These are phyloP conservation scores for Stephanocyclus meneghinianus DNA, from an alignment of 352 stramenopile species.

Conservation along the genomic window DNA sequence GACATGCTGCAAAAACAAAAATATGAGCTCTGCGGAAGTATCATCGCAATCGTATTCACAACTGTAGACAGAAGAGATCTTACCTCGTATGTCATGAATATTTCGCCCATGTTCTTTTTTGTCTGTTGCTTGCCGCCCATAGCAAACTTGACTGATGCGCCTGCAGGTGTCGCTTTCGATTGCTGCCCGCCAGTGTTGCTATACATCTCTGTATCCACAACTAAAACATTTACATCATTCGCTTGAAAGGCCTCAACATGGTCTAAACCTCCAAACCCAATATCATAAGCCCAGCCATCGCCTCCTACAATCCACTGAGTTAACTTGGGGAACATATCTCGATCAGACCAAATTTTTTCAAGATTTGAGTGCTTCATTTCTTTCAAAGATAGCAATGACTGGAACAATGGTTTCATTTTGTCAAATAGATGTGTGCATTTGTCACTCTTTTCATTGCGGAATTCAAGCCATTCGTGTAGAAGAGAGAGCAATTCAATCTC, in stretches of 20 bases:
- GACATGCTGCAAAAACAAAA: constrained; percentile 68
- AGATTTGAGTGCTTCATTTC: constrained; percentile 42
- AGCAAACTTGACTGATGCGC: constrained; percentile 72
- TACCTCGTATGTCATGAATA: constrained; percentile 90
- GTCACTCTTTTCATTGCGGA: constrained; percentile 73
- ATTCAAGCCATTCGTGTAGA: constrained; percentile 78
- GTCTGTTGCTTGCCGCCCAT: constrained; percentile 80
- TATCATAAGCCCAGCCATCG: constrained; percentile 84
- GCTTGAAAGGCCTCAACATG: constrained; percentile 74
- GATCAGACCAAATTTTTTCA: constrained; percentile 66
- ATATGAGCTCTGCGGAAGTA: not conserved
- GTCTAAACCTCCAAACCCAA: constrained; percentile 78
- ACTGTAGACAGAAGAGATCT: not conserved
- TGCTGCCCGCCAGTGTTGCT: constrained; percentile 70
- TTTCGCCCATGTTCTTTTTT: constrained; percentile 90
- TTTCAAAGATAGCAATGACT: constrained; percentile 34
- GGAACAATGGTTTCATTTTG: constrained; percentile 70
- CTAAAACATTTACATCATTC: constrained; percentile 83
- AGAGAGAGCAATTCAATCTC: constrained; percentile 63
- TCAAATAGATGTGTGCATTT: constrained; percentile 72
- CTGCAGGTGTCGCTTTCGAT: constrained; percentile 73
- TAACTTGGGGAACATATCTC: constrained; percentile 80
- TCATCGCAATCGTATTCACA: not conserved
- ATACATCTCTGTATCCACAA: constrained; percentile 83
- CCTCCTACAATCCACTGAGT: constrained; percentile 82